These are phyloP conservation scores for Physcomitrellopsis africana DNA, from an alignment of 225 moss, liverwort and hornwort species.

Conservation along the genomic window DNA sequence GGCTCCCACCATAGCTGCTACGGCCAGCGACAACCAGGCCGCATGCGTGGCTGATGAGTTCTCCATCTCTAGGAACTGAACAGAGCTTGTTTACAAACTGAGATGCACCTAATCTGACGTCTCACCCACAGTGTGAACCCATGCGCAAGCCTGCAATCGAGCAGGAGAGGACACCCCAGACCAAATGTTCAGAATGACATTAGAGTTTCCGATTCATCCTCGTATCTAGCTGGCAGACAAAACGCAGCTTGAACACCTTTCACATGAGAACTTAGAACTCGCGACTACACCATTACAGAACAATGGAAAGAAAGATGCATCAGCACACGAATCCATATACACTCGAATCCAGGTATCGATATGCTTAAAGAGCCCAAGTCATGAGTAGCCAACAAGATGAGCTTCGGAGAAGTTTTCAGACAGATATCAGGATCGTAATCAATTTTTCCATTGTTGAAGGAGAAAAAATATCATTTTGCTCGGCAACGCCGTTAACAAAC, in stretches of 20 bases:
- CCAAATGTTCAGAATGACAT: background rate
- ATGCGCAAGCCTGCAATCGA: slow-evolving; percentile 21
- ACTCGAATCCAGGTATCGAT: background rate
- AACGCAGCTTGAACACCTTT: background rate
- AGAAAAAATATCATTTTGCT: background rate
- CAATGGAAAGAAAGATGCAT: slow-evolving; percentile 2
- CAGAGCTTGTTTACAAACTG: background rate
- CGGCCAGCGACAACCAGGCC: slow-evolving; percentile 53
- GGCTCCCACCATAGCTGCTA: slow-evolving; percentile 56
- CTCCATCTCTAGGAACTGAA: slow-evolving; percentile 34
- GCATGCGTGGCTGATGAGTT: slow-evolving; percentile 36
- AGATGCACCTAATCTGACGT: slow-evolving; percentile 18
- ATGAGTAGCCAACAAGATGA: background rate
- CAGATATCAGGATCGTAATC: background rate
- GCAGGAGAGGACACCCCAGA: background rate
- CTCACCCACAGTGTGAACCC: slow-evolving; percentile 14
- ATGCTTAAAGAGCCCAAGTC: background rate
- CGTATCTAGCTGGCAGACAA: no score
- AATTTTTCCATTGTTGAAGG: background rate
- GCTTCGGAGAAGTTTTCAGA: background rate
- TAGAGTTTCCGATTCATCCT: no score
- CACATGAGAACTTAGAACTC: background rate
- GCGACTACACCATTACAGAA: background rate
- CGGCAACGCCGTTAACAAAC: slow-evolving; percentile 3
- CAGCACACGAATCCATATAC: background rate